Base-by-base conservation (phyloP, 73 alveolate species). In the Stentor coeruleus region DNA sequence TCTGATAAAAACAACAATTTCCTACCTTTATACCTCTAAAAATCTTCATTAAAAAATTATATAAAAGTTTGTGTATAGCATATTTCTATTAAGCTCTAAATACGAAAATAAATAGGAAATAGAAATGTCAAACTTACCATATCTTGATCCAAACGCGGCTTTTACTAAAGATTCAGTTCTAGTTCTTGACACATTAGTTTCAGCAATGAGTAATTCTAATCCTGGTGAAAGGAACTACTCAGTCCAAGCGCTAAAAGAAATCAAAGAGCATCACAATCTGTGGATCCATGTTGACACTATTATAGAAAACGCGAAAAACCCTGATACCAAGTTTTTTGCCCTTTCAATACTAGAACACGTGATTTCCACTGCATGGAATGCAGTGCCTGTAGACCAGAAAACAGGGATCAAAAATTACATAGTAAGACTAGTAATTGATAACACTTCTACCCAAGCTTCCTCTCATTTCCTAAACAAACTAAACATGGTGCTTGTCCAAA, bases 391-490 rank as follows among this genome's bases (percentile, higher is more conserved):
- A 33, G 89, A 87, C 39, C 89, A 90, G 59, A 87, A 82, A 77
- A 36, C 74, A 28, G 96, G 93, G 33, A 87, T 90, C 59, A 90
- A 87, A 76, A 81, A 33, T 11, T 90, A 73, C 81, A 87, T 90
- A 73, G 88, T 89, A 4, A 49, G 58, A 35, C 57, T 73, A 30
- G 86, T 86, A 35, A 81, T 87, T 20, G 77, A 83, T 1, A 40
- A 86, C 58, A 81, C 93, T 3, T 80, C 80, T 38, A 15, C 59
- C 6, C n/a, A 28, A 0, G 28, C 55, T 60, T 15, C 74, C 26
- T 40, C 83, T 39, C 94, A 89, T 58, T 82, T 95, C 41, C 85
- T 95, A 36, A 93, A 92, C 74, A 95, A 95, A 76, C 88, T 95
- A 55, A 91, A 95, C 86, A 85, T 90, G 59, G 84, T 95, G n/a